Evolutionary conservation across 1,284 basidiomycete species (phyloP).

Genomic region (Xerocomus cyaneibrunnescens): DNA sequence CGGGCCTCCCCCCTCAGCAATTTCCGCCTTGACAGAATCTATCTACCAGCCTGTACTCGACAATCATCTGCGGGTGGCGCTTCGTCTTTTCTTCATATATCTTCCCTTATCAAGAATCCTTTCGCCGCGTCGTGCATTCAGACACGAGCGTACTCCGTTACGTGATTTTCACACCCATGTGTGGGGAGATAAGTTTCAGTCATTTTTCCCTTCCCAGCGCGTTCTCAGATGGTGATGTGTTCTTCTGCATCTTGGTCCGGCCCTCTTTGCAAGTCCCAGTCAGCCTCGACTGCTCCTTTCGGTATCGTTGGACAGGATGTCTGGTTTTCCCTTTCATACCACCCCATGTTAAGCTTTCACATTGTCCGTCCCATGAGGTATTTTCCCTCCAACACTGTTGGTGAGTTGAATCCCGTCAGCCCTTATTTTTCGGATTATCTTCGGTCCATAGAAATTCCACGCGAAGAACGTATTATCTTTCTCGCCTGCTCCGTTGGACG

Average conservation of each 20-base stretch:
- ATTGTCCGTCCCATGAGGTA: neutral
- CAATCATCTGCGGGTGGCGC: slow-evolving; percentile 9
- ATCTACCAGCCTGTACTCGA: slow-evolving; percentile 5
- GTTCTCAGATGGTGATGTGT: slow-evolving; percentile 3
- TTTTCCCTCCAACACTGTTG: neutral
- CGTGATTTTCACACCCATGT: slow-evolving; percentile 22
- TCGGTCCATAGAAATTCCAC: slow-evolving; percentile 6
- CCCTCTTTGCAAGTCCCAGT: neutral
- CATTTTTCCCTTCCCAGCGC: slow-evolving; percentile 4
- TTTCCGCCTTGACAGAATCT: slow-evolving; percentile 17
- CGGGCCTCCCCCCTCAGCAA: slow-evolving; percentile 7
- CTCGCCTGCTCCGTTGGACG: neutral
- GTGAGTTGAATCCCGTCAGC: neutral
- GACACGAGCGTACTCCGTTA: slow-evolving; percentile 6
- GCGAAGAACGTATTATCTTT: neutral
- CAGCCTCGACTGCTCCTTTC: neutral
- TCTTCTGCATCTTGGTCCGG: neutral
- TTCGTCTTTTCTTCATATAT: slow-evolving; percentile 3
- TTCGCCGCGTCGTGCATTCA: neutral
- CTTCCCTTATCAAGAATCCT: slow-evolving; percentile 9
- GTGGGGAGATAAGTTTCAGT: slow-evolving; percentile 11
- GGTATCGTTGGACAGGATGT: neutral
- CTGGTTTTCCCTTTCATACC: neutral
- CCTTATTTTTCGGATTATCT: neutral
- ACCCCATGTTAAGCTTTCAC: neutral